Evolutionary conservation across 768 basidiomycete species (phyloP).

Genomic region (Russula ochroleuca): DNA sequence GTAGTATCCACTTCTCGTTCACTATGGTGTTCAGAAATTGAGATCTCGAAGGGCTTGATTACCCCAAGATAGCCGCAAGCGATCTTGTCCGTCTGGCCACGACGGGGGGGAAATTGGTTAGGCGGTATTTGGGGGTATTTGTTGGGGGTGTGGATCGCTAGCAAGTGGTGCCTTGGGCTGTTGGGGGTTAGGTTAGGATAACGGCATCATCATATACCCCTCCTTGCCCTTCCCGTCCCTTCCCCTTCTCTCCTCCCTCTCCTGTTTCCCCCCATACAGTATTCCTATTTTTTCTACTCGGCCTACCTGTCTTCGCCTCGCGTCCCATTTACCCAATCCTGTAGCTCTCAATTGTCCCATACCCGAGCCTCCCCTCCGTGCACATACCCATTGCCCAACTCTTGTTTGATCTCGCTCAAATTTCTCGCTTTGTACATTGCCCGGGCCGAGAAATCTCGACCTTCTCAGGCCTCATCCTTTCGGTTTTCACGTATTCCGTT

Average conservation of each 20-base stretch:
- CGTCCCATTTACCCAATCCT: background rate
- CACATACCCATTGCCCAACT: background rate
- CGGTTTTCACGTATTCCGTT: background rate
- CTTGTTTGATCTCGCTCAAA: constrained; percentile 3
- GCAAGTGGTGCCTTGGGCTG: background rate
- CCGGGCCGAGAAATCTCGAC: background rate
- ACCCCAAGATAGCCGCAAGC: too few relatives aligned
- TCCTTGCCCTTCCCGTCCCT: constrained; percentile 1
- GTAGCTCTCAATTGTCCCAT: background rate
- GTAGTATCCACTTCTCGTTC: too few relatives aligned
- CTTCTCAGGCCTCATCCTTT: background rate
- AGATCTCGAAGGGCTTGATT: too few relatives aligned
- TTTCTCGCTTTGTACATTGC: constrained; percentile 19
- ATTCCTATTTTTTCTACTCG: background rate
- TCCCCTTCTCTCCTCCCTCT: background rate
- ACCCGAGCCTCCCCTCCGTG: background rate
- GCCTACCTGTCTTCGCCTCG: background rate
- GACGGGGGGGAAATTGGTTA: background rate
- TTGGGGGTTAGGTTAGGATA: constrained; percentile 1
- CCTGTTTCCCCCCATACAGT: background rate
- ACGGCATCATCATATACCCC: constrained; percentile 13
- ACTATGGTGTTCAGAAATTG: too few relatives aligned
- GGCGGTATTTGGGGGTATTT: constrained; percentile 20
- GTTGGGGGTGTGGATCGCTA: constrained; percentile 14
- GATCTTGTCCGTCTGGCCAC: too few relatives aligned